phyloP scores from a whole-genome alignment of 306 rosid species.

The Cicer chorassanicum region DNA sequence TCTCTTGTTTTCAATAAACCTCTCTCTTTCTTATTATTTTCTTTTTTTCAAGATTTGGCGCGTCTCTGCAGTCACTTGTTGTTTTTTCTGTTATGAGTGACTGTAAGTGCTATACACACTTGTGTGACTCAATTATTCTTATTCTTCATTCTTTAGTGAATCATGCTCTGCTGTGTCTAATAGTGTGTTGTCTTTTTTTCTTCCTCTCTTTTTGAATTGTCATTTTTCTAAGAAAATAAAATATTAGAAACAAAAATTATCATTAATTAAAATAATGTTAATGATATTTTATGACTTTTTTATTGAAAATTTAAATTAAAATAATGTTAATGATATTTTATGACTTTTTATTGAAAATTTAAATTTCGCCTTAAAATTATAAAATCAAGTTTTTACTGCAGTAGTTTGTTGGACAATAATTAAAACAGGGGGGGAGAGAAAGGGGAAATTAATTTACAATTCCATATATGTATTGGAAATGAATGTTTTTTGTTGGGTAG shows the following conservation, averaged over 20 bases:
- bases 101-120: slow-evolving; percentile 20
- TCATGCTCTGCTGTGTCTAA: not conserved
- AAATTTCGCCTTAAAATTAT: too few relatives aligned
- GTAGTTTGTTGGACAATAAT: too few relatives aligned
- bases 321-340: too few relatives aligned
- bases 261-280: too few relatives aligned
- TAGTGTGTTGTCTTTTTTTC: not conserved
- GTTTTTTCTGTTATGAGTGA: slow-evolving; percentile 54
- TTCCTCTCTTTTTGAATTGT: slow-evolving; percentile 45
- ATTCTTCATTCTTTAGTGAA: too few relatives aligned
- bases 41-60: not conserved
- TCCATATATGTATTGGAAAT: not conserved
- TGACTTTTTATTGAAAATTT: too few relatives aligned
- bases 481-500: slow-evolving; percentile 2
- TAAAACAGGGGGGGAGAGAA: too few relatives aligned
- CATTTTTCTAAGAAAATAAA: not conserved
- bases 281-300: too few relatives aligned
- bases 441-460: too few relatives aligned
- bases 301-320: too few relatives aligned
- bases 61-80: slow-evolving; percentile 48
- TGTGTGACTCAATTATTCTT: not conserved
- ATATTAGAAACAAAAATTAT: too few relatives aligned
- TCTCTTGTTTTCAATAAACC: slow-evolving; percentile 14
- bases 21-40: not conserved
- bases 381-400: too few relatives aligned